Percentiles rank a stretch among this genome's conserved stretches.
phyloP scores from a whole-genome alignment of 1,284 basidiomycete genomes.

The Caloboletus firmus region DNA sequence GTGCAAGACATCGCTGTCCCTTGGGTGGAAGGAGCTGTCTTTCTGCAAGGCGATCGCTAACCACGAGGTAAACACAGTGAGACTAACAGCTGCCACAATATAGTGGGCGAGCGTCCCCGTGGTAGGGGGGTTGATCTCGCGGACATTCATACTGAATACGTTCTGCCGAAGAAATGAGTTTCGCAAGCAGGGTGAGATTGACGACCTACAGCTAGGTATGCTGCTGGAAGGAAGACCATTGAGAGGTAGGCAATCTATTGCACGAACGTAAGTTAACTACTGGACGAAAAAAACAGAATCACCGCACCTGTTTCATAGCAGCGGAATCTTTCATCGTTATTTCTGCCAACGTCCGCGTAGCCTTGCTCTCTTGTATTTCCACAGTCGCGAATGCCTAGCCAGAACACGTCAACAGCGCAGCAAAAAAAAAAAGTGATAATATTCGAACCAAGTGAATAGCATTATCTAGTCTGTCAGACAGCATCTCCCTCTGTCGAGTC shows the following conservation, averaged over 20 bases:
- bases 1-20: not conserved
- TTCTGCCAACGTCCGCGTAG: constrained; percentile 44
- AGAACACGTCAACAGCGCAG: not conserved
- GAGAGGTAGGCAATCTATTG: constrained; percentile 31
- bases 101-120: constrained; percentile 11
- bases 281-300: not conserved
- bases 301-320: constrained; percentile 46
- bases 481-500: constrained; percentile 42
- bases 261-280: not conserved
- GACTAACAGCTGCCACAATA: constrained; percentile 6
- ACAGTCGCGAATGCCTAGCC: constrained; percentile 48
- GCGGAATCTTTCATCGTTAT: constrained; percentile 42
- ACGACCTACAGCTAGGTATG: constrained; percentile 39
- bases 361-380: constrained; percentile 47
- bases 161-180: constrained; percentile 23
- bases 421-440: not conserved
- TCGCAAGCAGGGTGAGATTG: not conserved
- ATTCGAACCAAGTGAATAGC: constrained; percentile 44
- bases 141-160: constrained; percentile 33
- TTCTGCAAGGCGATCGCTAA: constrained; percentile 14
- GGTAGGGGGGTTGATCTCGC: constrained; percentile 11
- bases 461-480: constrained; percentile 48
- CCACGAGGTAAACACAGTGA: constrained; percentile 22
- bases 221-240: constrained; percentile 29
- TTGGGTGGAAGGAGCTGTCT: constrained; percentile 10